Evolutionary conservation across 2,329 filamentous ascomycete species (phyloP).

Genomic region (Sporothrix curviconia): DNA sequence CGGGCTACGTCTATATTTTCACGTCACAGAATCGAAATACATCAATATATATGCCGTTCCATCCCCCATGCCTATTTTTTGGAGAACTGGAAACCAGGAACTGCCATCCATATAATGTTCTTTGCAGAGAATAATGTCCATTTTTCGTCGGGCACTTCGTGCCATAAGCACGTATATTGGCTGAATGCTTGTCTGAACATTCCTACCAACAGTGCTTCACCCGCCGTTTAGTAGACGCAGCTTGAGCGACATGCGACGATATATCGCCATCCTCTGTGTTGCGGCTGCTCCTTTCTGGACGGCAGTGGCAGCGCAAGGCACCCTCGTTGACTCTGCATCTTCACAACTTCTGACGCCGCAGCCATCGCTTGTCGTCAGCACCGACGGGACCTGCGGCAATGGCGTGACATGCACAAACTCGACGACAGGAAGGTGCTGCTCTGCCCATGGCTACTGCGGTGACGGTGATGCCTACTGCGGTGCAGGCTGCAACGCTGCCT

Average conservation of each 20-base stretch:
- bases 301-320: not conserved
- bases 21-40: too few species aligned
- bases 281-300: not conserved
- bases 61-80: too few species aligned
- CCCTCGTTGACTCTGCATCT: not conserved
- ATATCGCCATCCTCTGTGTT: not conserved
- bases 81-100: too few species aligned
- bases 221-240: too few species aligned
- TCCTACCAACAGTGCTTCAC: too few species aligned
- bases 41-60: too few species aligned
- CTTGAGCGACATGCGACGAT: not conserved
- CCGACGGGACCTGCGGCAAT: conserved; percentile 14
- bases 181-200: too few species aligned
- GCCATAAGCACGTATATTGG: too few species aligned
- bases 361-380: not conserved
- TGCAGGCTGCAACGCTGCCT: conserved; percentile 8
- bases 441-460: conserved; percentile 13
- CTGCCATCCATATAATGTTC: too few species aligned
- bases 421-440: conserved; percentile 12
- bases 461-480: conserved; percentile 11
- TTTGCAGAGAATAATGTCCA: too few species aligned
- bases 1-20: too few species aligned
- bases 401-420: conserved; percentile 11
- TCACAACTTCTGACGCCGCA: not conserved
- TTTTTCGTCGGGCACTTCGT: too few species aligned